Conservation (phyloP, 768 basidiomycete species). For the Boletus reticuloceps region DNA sequence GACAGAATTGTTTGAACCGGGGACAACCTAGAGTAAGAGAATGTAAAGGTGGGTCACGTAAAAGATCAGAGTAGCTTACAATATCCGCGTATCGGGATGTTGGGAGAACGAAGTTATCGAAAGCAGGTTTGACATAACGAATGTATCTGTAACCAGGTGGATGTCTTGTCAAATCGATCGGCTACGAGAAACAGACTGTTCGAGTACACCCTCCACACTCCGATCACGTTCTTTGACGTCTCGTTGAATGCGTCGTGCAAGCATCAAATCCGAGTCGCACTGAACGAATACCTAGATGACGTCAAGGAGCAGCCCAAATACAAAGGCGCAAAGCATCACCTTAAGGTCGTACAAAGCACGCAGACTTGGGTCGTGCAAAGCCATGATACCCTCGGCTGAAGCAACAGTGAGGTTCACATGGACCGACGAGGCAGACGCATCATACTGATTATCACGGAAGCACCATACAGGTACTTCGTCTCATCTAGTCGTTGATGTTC, state of each 20-base stretch:
- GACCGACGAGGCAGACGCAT: not conserved
- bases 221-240: conserved; percentile 89
- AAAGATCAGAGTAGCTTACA: conserved; percentile 37
- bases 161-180: not conserved
- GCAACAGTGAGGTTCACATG: not conserved
- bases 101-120: conserved; percentile 91
- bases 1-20: conserved; percentile 83
- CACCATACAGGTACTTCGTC: conserved; percentile 89
- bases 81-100: conserved; percentile 88
- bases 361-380: conserved; percentile 74
- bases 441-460: conserved; percentile 83
- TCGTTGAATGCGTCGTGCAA: conserved; percentile 85
- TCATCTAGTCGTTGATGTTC: conserved; percentile 81
- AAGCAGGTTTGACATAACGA: conserved; percentile 92
- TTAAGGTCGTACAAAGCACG: conserved; percentile 90
- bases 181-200: conserved; percentile 56
- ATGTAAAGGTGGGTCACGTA: not conserved
- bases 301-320: not conserved
- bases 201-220: conserved; percentile 81
- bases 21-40: conserved; percentile 74
- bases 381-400: conserved; percentile 88
- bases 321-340: conserved; percentile 38
- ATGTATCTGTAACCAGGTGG: conserved; percentile 61
- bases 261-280: conserved; percentile 95
- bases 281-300: conserved; percentile 74